Conservation (phyloP, 1,284 basidiomycete species). For the Phlebopus sp. region DNA sequence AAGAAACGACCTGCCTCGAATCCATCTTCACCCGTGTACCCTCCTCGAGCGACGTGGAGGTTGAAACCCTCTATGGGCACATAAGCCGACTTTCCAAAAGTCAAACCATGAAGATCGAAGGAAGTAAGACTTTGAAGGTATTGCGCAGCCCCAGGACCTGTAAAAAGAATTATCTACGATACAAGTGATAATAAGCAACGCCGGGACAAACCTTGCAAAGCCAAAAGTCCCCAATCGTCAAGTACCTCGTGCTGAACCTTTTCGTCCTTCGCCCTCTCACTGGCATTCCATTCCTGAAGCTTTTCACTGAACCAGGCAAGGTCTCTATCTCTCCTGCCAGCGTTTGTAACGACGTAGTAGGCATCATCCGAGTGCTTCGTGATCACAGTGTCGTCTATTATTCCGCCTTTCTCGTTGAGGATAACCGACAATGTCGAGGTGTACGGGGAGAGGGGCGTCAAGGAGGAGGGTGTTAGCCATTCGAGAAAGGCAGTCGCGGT, state of each 20-base stretch:
- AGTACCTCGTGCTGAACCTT: slow-evolving; percentile 80
- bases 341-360: slow-evolving; percentile 97
- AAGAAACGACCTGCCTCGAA: slow-evolving; percentile 69
- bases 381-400: slow-evolving; percentile 91
- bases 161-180: background rate
- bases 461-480: slow-evolving; percentile 81
- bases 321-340: slow-evolving; percentile 82
- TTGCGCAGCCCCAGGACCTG: slow-evolving; percentile 80
- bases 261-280: slow-evolving; percentile 46
- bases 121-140: slow-evolving; percentile 76
- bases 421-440: slow-evolving; percentile 84
- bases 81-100: slow-evolving; percentile 80
- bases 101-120: slow-evolving; percentile 68
- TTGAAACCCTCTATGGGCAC: slow-evolving; percentile 76
- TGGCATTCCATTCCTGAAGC: slow-evolving; percentile 74
- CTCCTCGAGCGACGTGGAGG: slow-evolving; percentile 91
- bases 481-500: slow-evolving; percentile 78
- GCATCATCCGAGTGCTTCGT: slow-evolving; percentile 78
- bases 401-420: slow-evolving; percentile 87
- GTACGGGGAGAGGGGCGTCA: slow-evolving; percentile 66
- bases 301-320: slow-evolving; percentile 73
- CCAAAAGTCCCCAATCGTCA: slow-evolving; percentile 86
- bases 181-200: background rate
- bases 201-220: slow-evolving; percentile 70
- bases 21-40: slow-evolving; percentile 98